These are phyloP conservation scores for Leishmania tropica DNA, from an alignment of 208 protist genomes.

Conservation along the genomic window DNA sequence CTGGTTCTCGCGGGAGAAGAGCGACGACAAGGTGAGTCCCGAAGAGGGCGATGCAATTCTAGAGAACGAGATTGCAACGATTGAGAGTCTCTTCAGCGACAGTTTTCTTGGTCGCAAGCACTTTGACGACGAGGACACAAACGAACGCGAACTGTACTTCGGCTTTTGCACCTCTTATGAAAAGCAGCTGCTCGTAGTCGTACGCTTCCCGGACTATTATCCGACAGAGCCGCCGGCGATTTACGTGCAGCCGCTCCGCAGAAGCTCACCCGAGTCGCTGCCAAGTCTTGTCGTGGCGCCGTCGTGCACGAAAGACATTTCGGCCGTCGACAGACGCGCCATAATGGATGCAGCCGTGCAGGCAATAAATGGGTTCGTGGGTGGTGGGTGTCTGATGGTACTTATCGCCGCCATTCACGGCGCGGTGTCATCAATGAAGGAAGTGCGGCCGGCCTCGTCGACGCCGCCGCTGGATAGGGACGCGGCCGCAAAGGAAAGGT, in stretches of 20 bases:
- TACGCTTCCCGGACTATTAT: constrained; percentile 82
- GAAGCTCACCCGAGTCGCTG: constrained; percentile 13
- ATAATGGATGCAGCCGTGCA: constrained; percentile 77
- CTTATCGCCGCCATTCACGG: constrained; percentile 74
- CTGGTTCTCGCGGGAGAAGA: constrained; percentile 62
- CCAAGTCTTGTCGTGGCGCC: constrained; percentile 44
- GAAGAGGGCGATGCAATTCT: constrained; percentile 70
- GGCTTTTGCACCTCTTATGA: constrained; percentile 56
- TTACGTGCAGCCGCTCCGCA: constrained; percentile 57
- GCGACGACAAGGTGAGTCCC: constrained; percentile 23
- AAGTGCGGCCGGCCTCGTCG: constrained; percentile 14
- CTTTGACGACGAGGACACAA: constrained; percentile 61
- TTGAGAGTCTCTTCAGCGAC: constrained; percentile 72
- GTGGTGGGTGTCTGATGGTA: constrained; percentile 65
- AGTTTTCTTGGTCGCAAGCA: constrained; percentile 57
- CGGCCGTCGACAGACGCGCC: constrained; percentile 48
- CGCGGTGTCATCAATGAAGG: constrained; percentile 39
- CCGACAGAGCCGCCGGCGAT: constrained; percentile 74
- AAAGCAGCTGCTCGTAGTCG: constrained; percentile 49
- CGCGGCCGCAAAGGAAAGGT: constrained; percentile 30
- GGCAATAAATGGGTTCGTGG: constrained; percentile 68
- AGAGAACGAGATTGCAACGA: constrained; percentile 68
- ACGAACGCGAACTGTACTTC: constrained; percentile 73
- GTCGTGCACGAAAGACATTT: constrained; percentile 68
- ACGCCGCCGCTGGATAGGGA: constrained; percentile 15